Evolutionary conservation across 352 stramenopile species (phyloP), one percentile per base, ranked within the genome.

Genomic region (Globisporangium orthogonon): DNA sequence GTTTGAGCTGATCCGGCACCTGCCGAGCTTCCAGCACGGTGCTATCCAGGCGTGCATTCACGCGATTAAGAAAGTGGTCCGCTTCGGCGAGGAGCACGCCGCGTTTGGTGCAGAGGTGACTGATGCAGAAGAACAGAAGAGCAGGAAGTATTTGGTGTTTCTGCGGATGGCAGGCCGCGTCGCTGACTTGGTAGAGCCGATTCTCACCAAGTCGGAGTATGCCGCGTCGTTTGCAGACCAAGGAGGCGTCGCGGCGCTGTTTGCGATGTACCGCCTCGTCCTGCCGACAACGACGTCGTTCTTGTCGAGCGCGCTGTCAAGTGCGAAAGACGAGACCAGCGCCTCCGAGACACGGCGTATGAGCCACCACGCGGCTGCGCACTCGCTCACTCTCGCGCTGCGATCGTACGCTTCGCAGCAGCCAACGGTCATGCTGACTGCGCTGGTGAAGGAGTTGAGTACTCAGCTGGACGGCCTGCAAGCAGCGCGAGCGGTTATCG

Each of bases 1-100:
- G 40, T 97, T 98, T 67, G 96, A 99, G 70, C 71, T 98, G 28
- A 98, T 98, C 90, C 85, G 95, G 5, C 95, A 98, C 68, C 87
- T 97, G 45, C 82, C 89, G 37, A 83, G 69, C 35, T 85, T 98
- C 46, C 89, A 94, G 52, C 78, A 82, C 40, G 66, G 82, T 37
- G 78, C 91, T 7, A 86, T 98, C 44, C 72, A 89, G 62, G 91
- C 92, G 9, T 83, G 96, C 31, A 78, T 98, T 0, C 67, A 91
- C 66, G 87, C 91, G 0, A 74, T 98, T 44, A 92, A 97, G 58
- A 90, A 97, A 46, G 70, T 98, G 37, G 83, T 91, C 59, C 74
- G 96, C 0, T 87, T 89, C 52, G 73, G 65, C 6, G 78, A 88
- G 76, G 81, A 95, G 43, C 69, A 76, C 33, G 23, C 62, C 15